Evolutionary conservation across 2,329 filamentous ascomycete genomes (phyloP).

Genomic region (Talaromyces amestolkiae): DNA sequence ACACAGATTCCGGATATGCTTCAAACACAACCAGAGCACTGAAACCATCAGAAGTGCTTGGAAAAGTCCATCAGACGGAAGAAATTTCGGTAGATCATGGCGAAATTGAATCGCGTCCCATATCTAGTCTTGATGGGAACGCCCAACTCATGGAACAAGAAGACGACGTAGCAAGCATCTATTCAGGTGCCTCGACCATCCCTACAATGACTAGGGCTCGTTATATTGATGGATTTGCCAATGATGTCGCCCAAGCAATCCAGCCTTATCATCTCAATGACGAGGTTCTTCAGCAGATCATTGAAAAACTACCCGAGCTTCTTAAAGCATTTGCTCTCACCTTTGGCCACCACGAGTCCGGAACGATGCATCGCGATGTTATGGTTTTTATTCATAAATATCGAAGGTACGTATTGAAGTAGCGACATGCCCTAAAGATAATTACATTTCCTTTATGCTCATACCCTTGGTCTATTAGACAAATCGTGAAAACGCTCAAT

Average conservation of each 20-base stretch:
- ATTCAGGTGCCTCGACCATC: conserved; percentile 11
- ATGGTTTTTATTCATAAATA: conserved; percentile 19
- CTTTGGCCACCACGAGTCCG: conserved; percentile 1
- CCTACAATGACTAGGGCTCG: neutral
- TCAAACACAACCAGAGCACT: neutral
- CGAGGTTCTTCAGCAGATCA: neutral
- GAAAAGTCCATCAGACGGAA: neutral
- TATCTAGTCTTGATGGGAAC: too few species aligned
- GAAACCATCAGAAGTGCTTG: neutral
- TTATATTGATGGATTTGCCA: conserved; percentile 12
- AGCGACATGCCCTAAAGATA: neutral
- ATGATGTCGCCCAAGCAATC: conserved; percentile 7
- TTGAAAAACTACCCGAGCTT: conserved; percentile 9
- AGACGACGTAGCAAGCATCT: conserved; percentile 2
- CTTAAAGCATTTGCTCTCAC: conserved; percentile 15
- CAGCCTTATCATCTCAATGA: conserved; percentile 9
- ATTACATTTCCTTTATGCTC: neutral
- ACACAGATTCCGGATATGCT: conserved; percentile 16
- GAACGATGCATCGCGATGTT: conserved; percentile 14
- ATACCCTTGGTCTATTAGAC: neutral
- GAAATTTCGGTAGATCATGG: neutral
- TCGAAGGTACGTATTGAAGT: conserved; percentile 10
- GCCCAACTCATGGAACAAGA: neutral
- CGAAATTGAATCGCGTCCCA: neutral
- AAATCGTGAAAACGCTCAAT: conserved; percentile 7